Base-by-base conservation (phyloP, 352 stramenopile species). In the Pythium chondricola region DNA sequence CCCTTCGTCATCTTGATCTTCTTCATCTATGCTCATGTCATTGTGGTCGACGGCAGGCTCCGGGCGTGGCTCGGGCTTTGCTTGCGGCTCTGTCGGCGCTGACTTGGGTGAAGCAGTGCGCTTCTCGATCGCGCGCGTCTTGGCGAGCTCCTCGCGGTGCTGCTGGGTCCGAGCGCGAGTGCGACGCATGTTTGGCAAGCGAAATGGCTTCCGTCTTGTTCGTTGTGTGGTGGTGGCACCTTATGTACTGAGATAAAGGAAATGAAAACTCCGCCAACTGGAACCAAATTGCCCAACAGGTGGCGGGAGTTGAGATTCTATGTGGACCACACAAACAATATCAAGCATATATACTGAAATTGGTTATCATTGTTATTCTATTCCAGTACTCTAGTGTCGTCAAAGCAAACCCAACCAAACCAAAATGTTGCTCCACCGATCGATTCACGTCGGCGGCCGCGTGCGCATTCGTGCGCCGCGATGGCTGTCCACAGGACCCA, bases 121-220 rank as follows among this genome's bases (percentile, higher is more conserved):
- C 14, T 31, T 20, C 33, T 5, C n/a, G 25, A 25, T 25, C 27
- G 18, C 29, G 10, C 52, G 21, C 14, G 52, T 46, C 6, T 24
- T 29, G 5, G 52, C 45, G 44, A 61, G 51, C 30, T 37, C 54
- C 14, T 56, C 29, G 30, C 55, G 48, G 4, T 38, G 48, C 42
- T 50, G 38, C 32, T 61, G 50, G 13, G 56, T 56, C 17, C 39
- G 37, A 24, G 56, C 49, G n/a, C 56, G 56, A 14, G 56, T 65
- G 24, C 49, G 44, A 20, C 50, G 43, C 56, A 65, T 65, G 16
- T 8, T 2, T 14, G 26, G 0, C 0, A 8, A 37, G 22, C 3
- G 38, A 38, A 41, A 31, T 32, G 50, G 38, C 31, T 49, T 27
- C 18, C 22, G 20, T 35, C 30, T 14, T 14, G 11, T 33, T 29